Base-by-base conservation (phyloP, 345 rosid species). In the Mangifera indica region DNA sequence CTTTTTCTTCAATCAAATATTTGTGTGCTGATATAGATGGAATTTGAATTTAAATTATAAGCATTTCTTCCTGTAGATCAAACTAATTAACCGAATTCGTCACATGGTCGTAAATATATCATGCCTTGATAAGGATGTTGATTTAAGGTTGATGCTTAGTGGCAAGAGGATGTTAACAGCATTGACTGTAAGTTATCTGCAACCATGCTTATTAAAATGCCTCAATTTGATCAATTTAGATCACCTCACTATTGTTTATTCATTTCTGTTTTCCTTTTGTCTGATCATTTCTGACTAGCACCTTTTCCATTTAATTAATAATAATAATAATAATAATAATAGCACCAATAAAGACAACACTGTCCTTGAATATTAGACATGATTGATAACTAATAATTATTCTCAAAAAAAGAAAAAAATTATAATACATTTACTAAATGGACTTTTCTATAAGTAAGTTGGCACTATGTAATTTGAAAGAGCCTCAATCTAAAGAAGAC, bases 111-210 rank as follows among this genome's bases (percentile, higher is more conserved):
- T 62, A 26, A 93, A 89, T 73, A 69, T 87, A 54, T 85, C 90
- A 0, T 89, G 90, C 76, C 83, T 85, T 59, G 79, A 81, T 69
- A 85, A 77, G 83, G 78, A 84, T 85, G 72, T 88, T 3, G 97
- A 89, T 73, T 69, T 92, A 78, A 87, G 97, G 84, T 73, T 92
- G 44, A 77, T 81, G 87, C 73, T 89, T 10, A 10, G 75, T 69
- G 29, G 83, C 60, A 88, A 87, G 76, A 87, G 78, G 77, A 81
- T 77, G 54, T 37, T 83, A 45, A 75, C 77, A 7, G 24, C 70
- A 70, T 81, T 82, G 26, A 65, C 76, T 1, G 91, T 87, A 72
- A 88, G 87, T 79, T 62, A 44, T 71, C 48, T 54, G 2, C 74
- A 29, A 63, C 53, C 53, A 49, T 49, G 17, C 53, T 14, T n/a